Conservation (phyloP, 2,329 filamentous ascomycete genomes). For the Rachicladosporium sp. region DNA sequence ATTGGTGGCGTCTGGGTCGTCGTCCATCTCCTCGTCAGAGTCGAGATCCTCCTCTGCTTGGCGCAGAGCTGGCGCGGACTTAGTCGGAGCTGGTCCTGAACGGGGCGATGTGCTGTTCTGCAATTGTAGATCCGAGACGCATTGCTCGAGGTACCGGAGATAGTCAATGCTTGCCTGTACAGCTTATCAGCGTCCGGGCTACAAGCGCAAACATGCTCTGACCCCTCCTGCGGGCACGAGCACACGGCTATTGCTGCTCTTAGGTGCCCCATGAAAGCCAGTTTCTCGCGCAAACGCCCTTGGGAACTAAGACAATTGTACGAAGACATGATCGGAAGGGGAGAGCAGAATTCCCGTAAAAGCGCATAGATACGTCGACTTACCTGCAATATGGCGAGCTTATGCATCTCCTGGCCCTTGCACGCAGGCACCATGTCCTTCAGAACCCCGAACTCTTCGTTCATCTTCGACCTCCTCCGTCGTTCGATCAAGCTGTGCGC, state of each 20-base stretch:
- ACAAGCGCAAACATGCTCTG: too few species aligned
- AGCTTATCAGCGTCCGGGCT: too few species aligned
- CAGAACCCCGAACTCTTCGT: slow-evolving; percentile 87
- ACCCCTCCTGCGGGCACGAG: too few species aligned
- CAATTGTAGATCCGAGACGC: slow-evolving; percentile 65
- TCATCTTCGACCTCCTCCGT: slow-evolving; percentile 88
- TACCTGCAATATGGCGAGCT: slow-evolving; percentile 91
- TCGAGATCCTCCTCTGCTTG: slow-evolving; percentile 31
- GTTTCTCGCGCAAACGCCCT: too few species aligned
- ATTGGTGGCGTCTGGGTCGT: slow-evolving; percentile 17
- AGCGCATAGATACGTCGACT: not conserved
- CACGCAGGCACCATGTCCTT: slow-evolving; percentile 96
- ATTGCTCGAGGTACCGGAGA: slow-evolving; percentile 83
- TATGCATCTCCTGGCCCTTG: slow-evolving; percentile 91
- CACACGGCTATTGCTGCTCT: too few species aligned
- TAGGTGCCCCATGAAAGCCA: too few species aligned
- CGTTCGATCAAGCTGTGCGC: slow-evolving; percentile 93
- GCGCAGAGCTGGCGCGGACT: slow-evolving; percentile 6
- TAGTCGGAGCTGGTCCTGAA: slow-evolving; percentile 6
- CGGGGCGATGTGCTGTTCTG: slow-evolving; percentile 23
- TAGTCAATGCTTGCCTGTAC: slow-evolving; percentile 87
- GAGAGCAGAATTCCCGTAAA: too few species aligned
- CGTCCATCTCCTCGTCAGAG: slow-evolving; percentile 51
- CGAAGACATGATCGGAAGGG: too few species aligned
- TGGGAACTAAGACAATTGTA: too few species aligned